These are phyloP conservation scores for Gynostemma pentaphyllum DNA, from an alignment of 306 rosid species.

Conservation along the genomic window DNA sequence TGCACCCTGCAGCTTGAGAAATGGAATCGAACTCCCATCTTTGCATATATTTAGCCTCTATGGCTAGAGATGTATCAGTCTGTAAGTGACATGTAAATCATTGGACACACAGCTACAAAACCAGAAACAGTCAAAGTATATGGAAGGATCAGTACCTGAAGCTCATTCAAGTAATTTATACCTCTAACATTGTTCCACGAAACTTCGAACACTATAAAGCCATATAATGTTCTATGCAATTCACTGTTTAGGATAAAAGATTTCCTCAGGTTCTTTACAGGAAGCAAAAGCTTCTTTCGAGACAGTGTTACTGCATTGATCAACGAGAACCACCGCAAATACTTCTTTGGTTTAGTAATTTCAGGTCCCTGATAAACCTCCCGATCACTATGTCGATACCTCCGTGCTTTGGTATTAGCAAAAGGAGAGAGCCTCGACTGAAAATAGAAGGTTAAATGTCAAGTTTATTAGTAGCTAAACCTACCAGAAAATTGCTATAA, in stretches of 20 bases:
- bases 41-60: conserved; percentile 68
- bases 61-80: conserved; percentile 84
- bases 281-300: conserved; percentile 61
- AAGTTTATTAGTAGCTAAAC: neutral
- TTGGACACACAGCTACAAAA: conserved; percentile 10
- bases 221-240: conserved; percentile 69
- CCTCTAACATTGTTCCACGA: conserved; percentile 79
- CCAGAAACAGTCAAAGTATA: conserved; percentile 11
- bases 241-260: conserved; percentile 58
- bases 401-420: conserved; percentile 58
- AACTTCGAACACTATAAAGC: conserved; percentile 85
- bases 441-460: neutral
- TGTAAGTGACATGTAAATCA: conserved; percentile 25
- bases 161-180: conserved; percentile 83
- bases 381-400: conserved; percentile 33
- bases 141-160: conserved; percentile 49
- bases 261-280: conserved; percentile 57
- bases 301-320: conserved; percentile 47
- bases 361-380: conserved; percentile 31
- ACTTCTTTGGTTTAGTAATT: conserved; percentile 29
- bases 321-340: conserved; percentile 52
- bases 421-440: conserved; percentile 98
- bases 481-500: conserved; percentile 13
- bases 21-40: conserved; percentile 97
- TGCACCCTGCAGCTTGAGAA: conserved; percentile 63